Conservation (phyloP, 305 asterid species). For the Solanum chacoense region DNA sequence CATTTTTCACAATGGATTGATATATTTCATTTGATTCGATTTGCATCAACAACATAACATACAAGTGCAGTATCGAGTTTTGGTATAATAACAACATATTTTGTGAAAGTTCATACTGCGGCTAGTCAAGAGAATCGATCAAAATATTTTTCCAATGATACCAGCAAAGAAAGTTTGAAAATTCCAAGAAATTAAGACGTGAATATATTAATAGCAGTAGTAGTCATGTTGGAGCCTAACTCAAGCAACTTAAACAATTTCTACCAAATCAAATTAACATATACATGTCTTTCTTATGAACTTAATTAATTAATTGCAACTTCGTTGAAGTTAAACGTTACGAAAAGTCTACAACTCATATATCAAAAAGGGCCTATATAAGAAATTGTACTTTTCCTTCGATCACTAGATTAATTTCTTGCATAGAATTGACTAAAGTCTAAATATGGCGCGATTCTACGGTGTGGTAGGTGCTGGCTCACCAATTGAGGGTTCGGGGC, state of each 20-base stretch:
- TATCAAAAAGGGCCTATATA: not conserved
- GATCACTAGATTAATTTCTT: not conserved
- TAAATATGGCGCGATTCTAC: constrained; percentile 11
- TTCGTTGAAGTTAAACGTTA: not conserved
- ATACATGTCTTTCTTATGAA: not conserved
- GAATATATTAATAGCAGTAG: not conserved
- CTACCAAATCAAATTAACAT: not conserved
- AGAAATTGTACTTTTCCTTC: not conserved
- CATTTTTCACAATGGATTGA: no score
- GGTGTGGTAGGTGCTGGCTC: constrained; percentile 1
- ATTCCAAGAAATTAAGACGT: not conserved
- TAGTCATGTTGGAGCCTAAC: not conserved
- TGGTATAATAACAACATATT: no score
- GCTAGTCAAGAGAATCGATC: not conserved
- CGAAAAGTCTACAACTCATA: not conserved
- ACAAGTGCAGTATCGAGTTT: no score
- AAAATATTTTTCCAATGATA: no score
- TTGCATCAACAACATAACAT: not conserved
- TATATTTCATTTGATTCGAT: not conserved
- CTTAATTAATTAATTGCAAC: not conserved
- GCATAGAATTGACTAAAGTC: not conserved
- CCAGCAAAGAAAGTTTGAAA: not conserved
- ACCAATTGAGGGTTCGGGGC: constrained; percentile 8
- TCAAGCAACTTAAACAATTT: not conserved
- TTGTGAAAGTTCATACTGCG: not conserved